These are phyloP conservation scores for Circinella umbellata DNA, from an alignment of 371 early-diverging fungal species.

Conservation along the genomic window DNA sequence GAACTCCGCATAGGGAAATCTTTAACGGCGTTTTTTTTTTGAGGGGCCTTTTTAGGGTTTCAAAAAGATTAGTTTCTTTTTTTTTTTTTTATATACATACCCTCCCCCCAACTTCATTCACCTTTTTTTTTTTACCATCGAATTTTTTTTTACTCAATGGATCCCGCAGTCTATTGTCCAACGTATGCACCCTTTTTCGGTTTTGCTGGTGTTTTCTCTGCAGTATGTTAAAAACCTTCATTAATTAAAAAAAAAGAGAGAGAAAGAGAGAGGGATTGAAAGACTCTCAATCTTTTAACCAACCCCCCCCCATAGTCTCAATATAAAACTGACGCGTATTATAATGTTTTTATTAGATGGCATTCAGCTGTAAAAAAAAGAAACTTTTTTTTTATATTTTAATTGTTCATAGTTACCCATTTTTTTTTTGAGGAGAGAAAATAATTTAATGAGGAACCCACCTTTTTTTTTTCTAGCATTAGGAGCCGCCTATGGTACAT, in stretches of 20 bases:
- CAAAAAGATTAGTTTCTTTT: not conserved
- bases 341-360: conserved; percentile 50
- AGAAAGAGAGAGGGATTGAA: no score
- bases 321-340: not conserved
- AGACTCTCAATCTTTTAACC: no score
- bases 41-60: not conserved
- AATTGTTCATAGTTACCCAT: no score
- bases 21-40: not conserved
- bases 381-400: no score
- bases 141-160: conserved; percentile 16
- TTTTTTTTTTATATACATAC: not conserved
- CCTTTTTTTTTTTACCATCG: not conserved
- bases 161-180: conserved; percentile 50
- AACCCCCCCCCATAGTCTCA: no score
- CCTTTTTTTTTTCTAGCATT: conserved; percentile 56
- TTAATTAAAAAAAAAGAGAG: no score
- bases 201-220: conserved; percentile 54
- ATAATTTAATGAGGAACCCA: no score
- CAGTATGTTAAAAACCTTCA: conserved; percentile 36
- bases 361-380: conserved; percentile 83
- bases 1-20: not conserved
- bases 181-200: conserved; percentile 55
- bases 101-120: not conserved
- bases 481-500: conserved; percentile 94
- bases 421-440: no score